Percentiles rank a stretch among this genome's conserved stretches.
Evolutionary conservation across 805 yeast genomes (phyloP).

Genomic region (Pichia cephalocereana): DNA sequence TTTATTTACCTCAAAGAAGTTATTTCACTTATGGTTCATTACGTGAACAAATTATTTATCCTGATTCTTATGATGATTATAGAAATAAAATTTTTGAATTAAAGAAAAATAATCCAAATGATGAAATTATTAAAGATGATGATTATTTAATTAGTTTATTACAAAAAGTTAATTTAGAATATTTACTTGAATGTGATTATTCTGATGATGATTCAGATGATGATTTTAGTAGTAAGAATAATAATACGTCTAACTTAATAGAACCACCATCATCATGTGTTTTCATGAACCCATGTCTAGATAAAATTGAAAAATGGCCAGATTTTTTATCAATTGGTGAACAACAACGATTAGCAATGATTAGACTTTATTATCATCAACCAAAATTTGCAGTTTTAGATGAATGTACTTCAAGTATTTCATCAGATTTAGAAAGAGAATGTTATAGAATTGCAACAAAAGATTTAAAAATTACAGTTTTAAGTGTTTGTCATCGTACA

Average conservation of each 20-base stretch:
- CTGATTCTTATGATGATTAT: conserved; percentile 58
- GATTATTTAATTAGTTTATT: conserved; percentile 44
- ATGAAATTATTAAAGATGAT: conserved; percentile 27
- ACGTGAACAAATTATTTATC: conserved; percentile 84
- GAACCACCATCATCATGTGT: conserved; percentile 1
- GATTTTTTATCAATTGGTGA: conserved; percentile 86
- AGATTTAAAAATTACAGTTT: conserved; percentile 64
- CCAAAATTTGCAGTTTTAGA: conserved; percentile 93
- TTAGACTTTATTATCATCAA: conserved; percentile 79
- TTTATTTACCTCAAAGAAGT: conserved; percentile 89
- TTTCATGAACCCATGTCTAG: conserved; percentile 40
- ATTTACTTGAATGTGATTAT: conserved; percentile 33
- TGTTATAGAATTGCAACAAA: conserved; percentile 77
- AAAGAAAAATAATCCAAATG: conserved; percentile 10
- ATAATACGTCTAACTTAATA: not conserved
- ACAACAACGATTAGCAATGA: conserved; percentile 90
- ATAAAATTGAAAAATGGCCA: conserved; percentile 70
- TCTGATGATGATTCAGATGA: conserved; percentile 11
- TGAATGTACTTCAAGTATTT: conserved; percentile 92
- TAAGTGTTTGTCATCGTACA: conserved; percentile 89
- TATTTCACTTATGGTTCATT: conserved; percentile 74
- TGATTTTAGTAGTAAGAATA: conserved; percentile 3
- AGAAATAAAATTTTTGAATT: conserved; percentile 26
- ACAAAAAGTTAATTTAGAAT: conserved; percentile 48
- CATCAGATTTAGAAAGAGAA: conserved; percentile 81